Evolutionary conservation across 768 basidiomycete species (phyloP).

Genomic region (Xerocomellus amylosporus): DNA sequence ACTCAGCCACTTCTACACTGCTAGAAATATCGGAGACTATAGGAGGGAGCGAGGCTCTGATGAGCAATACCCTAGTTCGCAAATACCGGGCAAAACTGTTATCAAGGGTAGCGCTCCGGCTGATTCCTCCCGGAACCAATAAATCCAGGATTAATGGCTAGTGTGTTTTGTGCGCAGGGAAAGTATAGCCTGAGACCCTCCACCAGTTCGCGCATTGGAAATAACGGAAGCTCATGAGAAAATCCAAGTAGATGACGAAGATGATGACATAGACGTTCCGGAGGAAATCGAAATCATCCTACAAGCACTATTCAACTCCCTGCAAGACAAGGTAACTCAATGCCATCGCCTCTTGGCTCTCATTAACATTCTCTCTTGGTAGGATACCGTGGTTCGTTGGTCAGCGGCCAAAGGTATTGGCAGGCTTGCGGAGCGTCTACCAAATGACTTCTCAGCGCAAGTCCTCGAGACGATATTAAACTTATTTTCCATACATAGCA

Average conservation of each 20-base stretch:
- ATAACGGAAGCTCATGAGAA: conserved; percentile 7
- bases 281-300: conserved; percentile 74
- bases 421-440: conserved; percentile 77
- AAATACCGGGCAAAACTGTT: conserved; percentile 68
- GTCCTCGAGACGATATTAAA: conserved; percentile 77
- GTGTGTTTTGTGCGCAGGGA: conserved; percentile 23
- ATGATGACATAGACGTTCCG: conserved; percentile 63
- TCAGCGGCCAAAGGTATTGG: conserved; percentile 92
- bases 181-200: conserved; percentile 22
- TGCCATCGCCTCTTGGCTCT: neutral
- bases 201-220: conserved; percentile 26
- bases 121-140: conserved; percentile 50
- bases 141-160: conserved; percentile 42
- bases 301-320: conserved; percentile 63
- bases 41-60: conserved; percentile 39
- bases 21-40: conserved; percentile 46
- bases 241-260: conserved; percentile 21
- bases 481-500: conserved; percentile 74
- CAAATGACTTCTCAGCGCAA: conserved; percentile 69
- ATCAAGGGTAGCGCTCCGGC: conserved; percentile 59
- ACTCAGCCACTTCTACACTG: conserved; percentile 42
- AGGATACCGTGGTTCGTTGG: conserved; percentile 96
- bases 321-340: conserved; percentile 77
- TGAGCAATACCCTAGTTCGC: conserved; percentile 62
- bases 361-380: conserved; percentile 3